Conservation (phyloP, 1,284 basidiomycete species). For the Microbotryomycetes sp. region DNA sequence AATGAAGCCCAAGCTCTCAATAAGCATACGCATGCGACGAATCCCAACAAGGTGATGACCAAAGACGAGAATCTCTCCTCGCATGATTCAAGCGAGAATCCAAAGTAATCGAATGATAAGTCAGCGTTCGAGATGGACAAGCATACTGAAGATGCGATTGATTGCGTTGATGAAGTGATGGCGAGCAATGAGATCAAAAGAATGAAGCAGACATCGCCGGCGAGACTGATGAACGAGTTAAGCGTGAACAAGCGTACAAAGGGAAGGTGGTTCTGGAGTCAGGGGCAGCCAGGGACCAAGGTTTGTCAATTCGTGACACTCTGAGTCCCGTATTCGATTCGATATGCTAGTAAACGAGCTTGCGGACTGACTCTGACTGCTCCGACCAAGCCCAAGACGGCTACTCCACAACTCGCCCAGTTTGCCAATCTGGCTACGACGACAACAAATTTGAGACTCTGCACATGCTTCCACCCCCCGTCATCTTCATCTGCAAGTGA, state of each 20-base stretch:
- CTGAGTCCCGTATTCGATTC: not conserved
- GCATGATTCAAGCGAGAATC: slow-evolving; percentile 17
- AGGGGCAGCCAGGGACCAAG: not conserved
- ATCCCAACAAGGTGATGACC: not conserved
- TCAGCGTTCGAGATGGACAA: slow-evolving; percentile 10
- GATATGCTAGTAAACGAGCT: too few species aligned
- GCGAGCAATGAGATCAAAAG: slow-evolving; percentile 6
- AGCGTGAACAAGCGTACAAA: slow-evolving; percentile 24
- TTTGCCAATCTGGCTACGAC: slow-evolving; percentile 10
- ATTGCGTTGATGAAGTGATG: slow-evolving; percentile 1
- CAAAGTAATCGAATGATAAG: slow-evolving; percentile 18
- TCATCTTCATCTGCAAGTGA: not conserved
- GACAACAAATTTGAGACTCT: slow-evolving; percentile 9
- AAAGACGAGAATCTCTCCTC: slow-evolving; percentile 22
- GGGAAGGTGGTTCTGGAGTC: slow-evolving; percentile 11
- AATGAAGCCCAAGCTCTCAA: slow-evolving; percentile 7
- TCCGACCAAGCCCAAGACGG: slow-evolving; percentile 1
- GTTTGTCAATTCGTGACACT: not conserved
- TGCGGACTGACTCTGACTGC: slow-evolving; percentile 3
- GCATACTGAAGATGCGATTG: slow-evolving; percentile 20
- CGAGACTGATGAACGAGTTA: slow-evolving; percentile 23
- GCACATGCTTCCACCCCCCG: not conserved
- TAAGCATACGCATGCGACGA: not conserved
- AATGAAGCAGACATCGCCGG: slow-evolving; percentile 17
- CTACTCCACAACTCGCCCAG: slow-evolving; percentile 6